These are phyloP conservation scores for Elsinoe fawcettii DNA, from an alignment of 2,329 filamentous ascomycete genomes.

Conservation along the genomic window DNA sequence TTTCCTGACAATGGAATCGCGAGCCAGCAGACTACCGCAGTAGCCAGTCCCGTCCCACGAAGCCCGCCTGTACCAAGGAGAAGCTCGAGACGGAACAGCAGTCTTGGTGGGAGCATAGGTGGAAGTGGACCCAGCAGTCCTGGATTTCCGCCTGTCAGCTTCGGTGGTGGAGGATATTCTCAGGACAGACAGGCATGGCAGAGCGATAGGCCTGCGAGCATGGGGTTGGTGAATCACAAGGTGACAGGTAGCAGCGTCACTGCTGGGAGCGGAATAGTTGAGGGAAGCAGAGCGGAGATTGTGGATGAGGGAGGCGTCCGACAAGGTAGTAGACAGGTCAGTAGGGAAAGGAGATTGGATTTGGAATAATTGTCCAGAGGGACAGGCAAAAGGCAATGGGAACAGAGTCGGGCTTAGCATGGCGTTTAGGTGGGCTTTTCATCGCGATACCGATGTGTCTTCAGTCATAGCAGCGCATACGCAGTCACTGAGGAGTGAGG, in stretches of 20 bases:
- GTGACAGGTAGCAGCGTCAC: constrained; percentile 18
- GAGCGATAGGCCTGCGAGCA: constrained; percentile 17
- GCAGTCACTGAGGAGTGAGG: background rate
- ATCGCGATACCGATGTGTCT: background rate
- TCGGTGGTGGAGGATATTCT: background rate
- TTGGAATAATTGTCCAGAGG: background rate
- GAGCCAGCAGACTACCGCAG: background rate
- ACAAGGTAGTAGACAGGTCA: background rate
- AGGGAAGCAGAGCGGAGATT: constrained; percentile 17
- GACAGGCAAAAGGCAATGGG: too few relatives aligned
- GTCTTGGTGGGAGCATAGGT: background rate
- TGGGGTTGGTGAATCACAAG: constrained; percentile 17
- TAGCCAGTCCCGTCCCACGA: background rate
- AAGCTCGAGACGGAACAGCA: constrained; percentile 10
- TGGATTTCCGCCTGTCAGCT: constrained; percentile 1
- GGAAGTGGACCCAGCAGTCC: background rate
- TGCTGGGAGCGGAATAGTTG: constrained; percentile 13
- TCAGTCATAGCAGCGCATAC: background rate
- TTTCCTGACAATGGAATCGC: background rate
- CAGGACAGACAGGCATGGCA: background rate
- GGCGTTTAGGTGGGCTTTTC: constrained; percentile 1
- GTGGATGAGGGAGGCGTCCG: background rate
- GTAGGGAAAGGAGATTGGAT: constrained; percentile 2
- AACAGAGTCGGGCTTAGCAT: constrained; percentile 5
- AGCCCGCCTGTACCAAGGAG: background rate